Evolutionary conservation across 1,139 yeast species (phyloP).

Genomic region (Pichia sp.): DNA sequence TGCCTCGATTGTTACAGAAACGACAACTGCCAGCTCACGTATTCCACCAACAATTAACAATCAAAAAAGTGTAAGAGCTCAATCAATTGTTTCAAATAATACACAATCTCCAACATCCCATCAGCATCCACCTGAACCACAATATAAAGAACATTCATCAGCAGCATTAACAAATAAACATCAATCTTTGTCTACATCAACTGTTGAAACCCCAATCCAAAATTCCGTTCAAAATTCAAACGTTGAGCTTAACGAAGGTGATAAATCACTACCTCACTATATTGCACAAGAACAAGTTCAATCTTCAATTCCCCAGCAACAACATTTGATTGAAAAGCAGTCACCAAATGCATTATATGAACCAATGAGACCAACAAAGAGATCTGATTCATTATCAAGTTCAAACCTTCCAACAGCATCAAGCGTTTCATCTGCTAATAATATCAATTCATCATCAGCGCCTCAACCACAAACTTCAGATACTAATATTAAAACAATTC

Average conservation of each 20-base stretch:
- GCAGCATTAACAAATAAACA: neutral
- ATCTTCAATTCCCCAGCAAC: neutral
- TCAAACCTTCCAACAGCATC: slow-evolving; percentile 12
- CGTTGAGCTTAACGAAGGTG: neutral
- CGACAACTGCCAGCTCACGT: slow-evolving; percentile 12
- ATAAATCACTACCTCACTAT: neutral
- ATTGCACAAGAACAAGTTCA: neutral
- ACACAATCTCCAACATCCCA: neutral
- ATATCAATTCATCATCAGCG: slow-evolving; percentile 15
- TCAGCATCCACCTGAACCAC: neutral
- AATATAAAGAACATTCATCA: neutral
- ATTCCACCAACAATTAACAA: neutral
- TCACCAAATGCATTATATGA: slow-evolving; percentile 15
- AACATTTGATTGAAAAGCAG: neutral
- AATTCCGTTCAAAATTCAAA: neutral
- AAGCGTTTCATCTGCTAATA: slow-evolving; percentile 4
- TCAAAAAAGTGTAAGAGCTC: slow-evolving; percentile 12
- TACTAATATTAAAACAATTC: slow-evolving; percentile 8
- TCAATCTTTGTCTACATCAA: neutral
- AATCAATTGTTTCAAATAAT: slow-evolving; percentile 10
- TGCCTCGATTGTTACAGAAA: slow-evolving; percentile 22
- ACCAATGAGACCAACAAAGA: slow-evolving; percentile 22
- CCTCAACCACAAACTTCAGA: slow-evolving; percentile 1
- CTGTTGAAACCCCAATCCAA: neutral
- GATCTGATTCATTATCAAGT: slow-evolving; percentile 22